phyloP scores from a whole-genome alignment of 129 eudicot species.

The Logfia minima region DNA sequence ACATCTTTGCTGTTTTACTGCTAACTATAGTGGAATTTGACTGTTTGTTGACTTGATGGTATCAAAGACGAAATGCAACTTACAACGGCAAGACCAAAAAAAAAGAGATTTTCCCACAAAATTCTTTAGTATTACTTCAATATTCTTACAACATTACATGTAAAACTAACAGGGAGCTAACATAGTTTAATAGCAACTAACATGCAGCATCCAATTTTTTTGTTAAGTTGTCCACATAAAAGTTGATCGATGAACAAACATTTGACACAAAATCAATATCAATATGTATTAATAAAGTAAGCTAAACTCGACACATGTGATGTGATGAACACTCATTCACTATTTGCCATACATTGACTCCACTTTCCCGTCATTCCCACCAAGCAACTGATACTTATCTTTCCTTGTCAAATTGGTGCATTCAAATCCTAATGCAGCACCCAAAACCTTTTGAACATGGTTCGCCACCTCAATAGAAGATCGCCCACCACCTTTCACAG shows the following conservation, averaged over 20 bases:
- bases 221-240: background rate
- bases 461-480: slow-evolving; percentile 84
- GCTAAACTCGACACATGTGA: background rate
- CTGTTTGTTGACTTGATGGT: background rate
- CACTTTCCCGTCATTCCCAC: slow-evolving; percentile 97
- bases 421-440: slow-evolving; percentile 66
- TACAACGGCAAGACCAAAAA: background rate
- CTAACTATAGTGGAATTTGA: too few species aligned
- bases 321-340: slow-evolving; percentile 14
- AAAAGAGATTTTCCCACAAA: background rate
- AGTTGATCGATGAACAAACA: background rate
- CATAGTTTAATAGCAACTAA: background rate
- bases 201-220: background rate
- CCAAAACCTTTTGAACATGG: slow-evolving; percentile 74
- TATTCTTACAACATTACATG: background rate
- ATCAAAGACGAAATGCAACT: background rate
- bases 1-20: too few species aligned
- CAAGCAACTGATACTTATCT: slow-evolving; percentile 88
- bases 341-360: slow-evolving; percentile 79
- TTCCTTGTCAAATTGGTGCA: slow-evolving; percentile 91
- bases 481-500: slow-evolving; percentile 62
- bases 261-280: background rate
- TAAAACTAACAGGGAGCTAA: background rate
- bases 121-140: background rate
- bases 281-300: background rate